phyloP scores from a whole-genome alignment of 768 basidiomycete species.

The Fibroporia radiculosa region DNA sequence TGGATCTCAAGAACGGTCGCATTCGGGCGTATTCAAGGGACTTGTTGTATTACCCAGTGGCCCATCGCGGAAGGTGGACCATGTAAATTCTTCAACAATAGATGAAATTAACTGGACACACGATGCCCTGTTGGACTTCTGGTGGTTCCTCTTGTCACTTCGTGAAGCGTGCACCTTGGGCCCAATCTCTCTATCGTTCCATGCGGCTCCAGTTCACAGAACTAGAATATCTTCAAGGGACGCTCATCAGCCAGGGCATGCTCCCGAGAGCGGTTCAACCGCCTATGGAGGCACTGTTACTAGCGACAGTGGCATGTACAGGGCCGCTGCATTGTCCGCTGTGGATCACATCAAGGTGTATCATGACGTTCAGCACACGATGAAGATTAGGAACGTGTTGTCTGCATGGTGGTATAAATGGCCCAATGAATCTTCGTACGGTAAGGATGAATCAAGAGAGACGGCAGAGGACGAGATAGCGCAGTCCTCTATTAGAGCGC shows the following conservation, averaged over 20 bases:
- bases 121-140: conserved; percentile 7
- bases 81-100: not conserved
- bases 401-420: conserved; percentile 9
- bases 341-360: conserved; percentile 13
- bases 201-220: not conserved
- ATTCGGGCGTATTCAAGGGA: not conserved
- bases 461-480: not conserved
- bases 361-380: conserved; percentile 10
- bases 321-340: not conserved
- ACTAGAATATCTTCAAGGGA: not conserved
- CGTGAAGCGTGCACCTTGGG: conserved; percentile 8
- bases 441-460: not conserved
- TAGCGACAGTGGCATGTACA: not conserved
- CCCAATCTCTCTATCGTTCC: conserved; percentile 11
- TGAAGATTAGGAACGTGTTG: conserved; percentile 6
- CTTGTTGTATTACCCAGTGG: not conserved
- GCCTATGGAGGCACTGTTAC: not conserved
- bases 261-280: not conserved
- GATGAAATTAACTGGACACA: conserved; percentile 10
- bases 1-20: not conserved
- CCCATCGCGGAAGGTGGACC: not conserved
- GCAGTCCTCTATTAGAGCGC: too few species aligned
- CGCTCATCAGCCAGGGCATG: not conserved
- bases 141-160: conserved; percentile 9
- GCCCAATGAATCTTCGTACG: not conserved